phyloP scores from a whole-genome alignment of 176 grass and related monocot species.

The Zizania latifolia region DNA sequence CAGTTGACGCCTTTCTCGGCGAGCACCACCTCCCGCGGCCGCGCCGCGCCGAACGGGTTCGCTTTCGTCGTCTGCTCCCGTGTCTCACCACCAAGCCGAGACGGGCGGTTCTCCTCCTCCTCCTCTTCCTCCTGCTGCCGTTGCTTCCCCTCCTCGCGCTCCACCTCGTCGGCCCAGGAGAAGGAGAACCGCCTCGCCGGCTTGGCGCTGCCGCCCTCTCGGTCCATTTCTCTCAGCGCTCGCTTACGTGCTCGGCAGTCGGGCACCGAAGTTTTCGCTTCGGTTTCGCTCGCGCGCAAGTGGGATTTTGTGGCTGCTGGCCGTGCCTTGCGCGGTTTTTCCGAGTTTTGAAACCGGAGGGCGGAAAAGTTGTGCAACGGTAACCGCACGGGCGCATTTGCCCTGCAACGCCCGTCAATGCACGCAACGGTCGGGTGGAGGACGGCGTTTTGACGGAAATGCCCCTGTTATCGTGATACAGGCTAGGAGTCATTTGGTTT shows the following conservation, averaged over 20 bases:
- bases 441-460: background rate
- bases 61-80: background rate
- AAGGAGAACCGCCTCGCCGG: slow-evolving; percentile 33
- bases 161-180: slow-evolving; percentile 80
- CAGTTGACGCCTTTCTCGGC: slow-evolving; percentile 64
- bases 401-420: background rate
- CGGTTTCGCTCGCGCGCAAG: background rate
- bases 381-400: background rate
- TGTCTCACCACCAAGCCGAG: background rate
- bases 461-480: background rate
- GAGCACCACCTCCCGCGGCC: slow-evolving; percentile 55
- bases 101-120: background rate
- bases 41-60: slow-evolving; percentile 44
- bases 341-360: background rate
- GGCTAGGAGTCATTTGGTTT: too few species aligned
- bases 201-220: background rate
- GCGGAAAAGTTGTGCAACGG: background rate
- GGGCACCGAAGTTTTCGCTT: background rate
- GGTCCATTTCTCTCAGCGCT: slow-evolving; percentile 21
- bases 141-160: slow-evolving; percentile 44
- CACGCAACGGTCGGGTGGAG: background rate
- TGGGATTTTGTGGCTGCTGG: background rate
- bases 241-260: too few species aligned
- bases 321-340: background rate
- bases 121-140: background rate